Evolutionary conservation across 2,329 filamentous ascomycete genomes (phyloP).

Genomic region (Berkeleyomyces rouxiae): DNA sequence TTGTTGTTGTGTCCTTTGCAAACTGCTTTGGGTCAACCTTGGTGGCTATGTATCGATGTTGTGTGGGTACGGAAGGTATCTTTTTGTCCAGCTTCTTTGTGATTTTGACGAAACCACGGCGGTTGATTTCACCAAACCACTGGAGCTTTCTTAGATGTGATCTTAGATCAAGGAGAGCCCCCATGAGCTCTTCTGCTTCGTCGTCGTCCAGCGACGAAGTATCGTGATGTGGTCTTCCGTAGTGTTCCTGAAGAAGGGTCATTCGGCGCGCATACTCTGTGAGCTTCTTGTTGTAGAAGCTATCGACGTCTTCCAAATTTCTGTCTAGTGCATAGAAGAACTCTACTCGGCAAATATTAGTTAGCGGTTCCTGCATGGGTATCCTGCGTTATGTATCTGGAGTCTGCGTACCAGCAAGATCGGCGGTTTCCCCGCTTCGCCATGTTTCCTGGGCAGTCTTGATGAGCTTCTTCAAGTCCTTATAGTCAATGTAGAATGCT

Average conservation of each 20-base stretch:
- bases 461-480: conserved; percentile 86
- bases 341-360: conserved; percentile 36
- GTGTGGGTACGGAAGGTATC: conserved; percentile 55
- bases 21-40: conserved; percentile 85
- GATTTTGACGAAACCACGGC: conserved; percentile 90
- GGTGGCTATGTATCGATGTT: conserved; percentile 72
- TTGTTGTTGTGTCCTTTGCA: conserved; percentile 48
- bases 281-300: conserved; percentile 94
- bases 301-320: conserved; percentile 91
- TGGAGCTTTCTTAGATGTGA: conserved; percentile 79
- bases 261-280: conserved; percentile 68
- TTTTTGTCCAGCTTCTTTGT: conserved; percentile 99
- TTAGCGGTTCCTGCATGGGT: background rate
- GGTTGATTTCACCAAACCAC: conserved; percentile 96
- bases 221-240: conserved; percentile 56
- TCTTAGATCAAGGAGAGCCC: conserved; percentile 73
- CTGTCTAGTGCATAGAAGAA: conserved; percentile 95
- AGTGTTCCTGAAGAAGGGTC: conserved; percentile 73
- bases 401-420: conserved; percentile 57
- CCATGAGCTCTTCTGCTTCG: conserved; percentile 81
- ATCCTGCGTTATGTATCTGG: conserved; percentile 16
- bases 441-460: conserved; percentile 54
- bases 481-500: conserved; percentile 73
- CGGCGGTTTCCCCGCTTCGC: conserved; percentile 56
- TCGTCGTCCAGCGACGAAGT: conserved; percentile 65